Percentiles rank a stretch among this genome's conserved stretches.
phyloP scores from a whole-genome alignment of 169 alveolate genomes.

The Pseudocohnilembus persalinus region DNA sequence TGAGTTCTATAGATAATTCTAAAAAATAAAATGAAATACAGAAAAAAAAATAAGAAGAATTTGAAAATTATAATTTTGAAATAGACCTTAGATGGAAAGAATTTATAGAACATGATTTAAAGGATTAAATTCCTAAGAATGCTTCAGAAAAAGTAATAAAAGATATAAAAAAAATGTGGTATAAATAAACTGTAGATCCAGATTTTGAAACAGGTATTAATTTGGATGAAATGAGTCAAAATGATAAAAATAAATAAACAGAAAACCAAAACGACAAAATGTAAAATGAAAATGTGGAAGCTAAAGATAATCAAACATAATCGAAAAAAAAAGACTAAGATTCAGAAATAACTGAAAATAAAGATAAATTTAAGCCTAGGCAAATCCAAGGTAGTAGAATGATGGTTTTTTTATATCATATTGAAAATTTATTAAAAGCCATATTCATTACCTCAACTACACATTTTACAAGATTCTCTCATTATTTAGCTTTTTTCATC shows the following conservation, averaged over 20 bases:
- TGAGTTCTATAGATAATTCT: neutral
- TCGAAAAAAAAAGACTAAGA: neutral
- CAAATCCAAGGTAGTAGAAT: neutral
- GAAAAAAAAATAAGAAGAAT: too few relatives aligned
- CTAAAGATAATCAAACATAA: neutral
- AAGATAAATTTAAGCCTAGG: too few relatives aligned
- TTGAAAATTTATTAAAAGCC: neutral
- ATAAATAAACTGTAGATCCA: neutral
- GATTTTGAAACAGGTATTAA: neutral
- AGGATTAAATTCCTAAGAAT: neutral
- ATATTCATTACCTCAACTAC: neutral
- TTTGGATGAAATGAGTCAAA: neutral
- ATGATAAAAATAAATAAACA: too few relatives aligned
- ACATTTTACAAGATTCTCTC: neutral
- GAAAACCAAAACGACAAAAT: neutral
- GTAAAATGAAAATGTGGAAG: neutral
- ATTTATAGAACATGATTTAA: neutral
- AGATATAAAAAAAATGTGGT: neutral
- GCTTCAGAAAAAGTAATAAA: neutral
- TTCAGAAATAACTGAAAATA: neutral
- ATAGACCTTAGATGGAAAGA: neutral
- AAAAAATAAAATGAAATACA: neutral
- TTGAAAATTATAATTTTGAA: neutral
- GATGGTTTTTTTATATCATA: neutral
- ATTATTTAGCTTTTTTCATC: neutral